Conservation (phyloP, 2,329 filamentous ascomycete species). For the Westerdykella aurantiaca region DNA sequence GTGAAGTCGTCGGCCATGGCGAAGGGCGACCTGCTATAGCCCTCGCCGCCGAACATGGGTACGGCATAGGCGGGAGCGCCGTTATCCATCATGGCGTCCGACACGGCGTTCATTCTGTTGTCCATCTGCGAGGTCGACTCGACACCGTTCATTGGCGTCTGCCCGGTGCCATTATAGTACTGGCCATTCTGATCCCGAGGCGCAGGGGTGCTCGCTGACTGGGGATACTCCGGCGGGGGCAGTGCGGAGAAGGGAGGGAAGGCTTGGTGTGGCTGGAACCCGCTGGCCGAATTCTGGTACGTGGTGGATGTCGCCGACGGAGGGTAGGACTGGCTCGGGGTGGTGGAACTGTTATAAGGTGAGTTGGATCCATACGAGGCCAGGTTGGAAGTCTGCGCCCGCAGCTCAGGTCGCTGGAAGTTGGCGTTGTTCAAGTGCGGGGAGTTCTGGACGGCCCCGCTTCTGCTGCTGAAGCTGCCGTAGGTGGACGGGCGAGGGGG, state of each 20-base stretch:
- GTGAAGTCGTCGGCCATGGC: conserved; percentile 84
- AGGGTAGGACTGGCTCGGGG: conserved; percentile 46
- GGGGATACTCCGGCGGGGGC: conserved; percentile 53
- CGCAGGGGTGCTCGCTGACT: conserved; percentile 31
- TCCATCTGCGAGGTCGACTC: conserved; percentile 34
- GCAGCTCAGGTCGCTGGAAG: conserved; percentile 32
- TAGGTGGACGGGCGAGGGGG: conserved; percentile 32
- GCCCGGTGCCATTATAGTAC: conserved; percentile 34
- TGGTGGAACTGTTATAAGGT: conserved; percentile 30
- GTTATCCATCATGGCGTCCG: conserved; percentile 40
- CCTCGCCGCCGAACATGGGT: conserved; percentile 81
- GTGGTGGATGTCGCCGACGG: conserved; percentile 41
- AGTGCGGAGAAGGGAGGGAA: conserved; percentile 57
- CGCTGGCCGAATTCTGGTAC: conserved; percentile 31
- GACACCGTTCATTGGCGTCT: conserved; percentile 34
- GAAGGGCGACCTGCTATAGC: conserved; percentile 79
- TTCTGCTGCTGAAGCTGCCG: conserved; percentile 26
- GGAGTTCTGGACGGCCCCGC: conserved; percentile 31
- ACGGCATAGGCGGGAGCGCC: conserved; percentile 57
- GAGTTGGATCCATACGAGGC: conserved; percentile 32
- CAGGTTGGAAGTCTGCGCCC: conserved; percentile 32
- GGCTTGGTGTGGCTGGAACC: conserved; percentile 56
- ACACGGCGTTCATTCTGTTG: conserved; percentile 31
- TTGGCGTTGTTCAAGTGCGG: conserved; percentile 32
- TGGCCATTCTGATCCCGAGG: conserved; percentile 30